Conservation (phyloP, 192 early-diverging fungal genomes). For the Ambispora gerdemannii region DNA sequence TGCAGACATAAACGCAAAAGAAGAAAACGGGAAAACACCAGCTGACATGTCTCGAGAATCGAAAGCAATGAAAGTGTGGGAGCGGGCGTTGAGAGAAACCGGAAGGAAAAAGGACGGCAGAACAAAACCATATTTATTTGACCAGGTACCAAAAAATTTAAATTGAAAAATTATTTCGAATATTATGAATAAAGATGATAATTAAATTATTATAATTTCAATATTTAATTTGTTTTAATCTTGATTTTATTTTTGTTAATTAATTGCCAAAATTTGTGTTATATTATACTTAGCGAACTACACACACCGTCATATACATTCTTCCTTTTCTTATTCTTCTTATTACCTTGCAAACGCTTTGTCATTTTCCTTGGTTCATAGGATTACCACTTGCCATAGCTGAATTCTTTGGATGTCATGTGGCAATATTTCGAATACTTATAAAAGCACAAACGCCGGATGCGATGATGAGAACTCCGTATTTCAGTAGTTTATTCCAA, state of each 20-base stretch:
- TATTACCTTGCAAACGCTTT: conserved; percentile 54
- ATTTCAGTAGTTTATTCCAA: conserved; percentile 84
- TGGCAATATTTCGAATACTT: conserved; percentile 59
- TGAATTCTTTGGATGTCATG: conserved; percentile 54
- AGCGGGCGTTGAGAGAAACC: conserved; percentile 47
- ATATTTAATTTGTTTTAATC: too few relatives aligned
- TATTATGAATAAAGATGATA: too few relatives aligned
- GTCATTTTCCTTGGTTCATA: conserved; percentile 73
- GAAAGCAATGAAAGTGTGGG: conserved; percentile 44
- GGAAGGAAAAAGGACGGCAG: conserved; percentile 34
- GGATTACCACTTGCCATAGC: conserved; percentile 60
- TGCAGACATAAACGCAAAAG: conserved; percentile 60
- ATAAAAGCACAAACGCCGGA: conserved; percentile 46
- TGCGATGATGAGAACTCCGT: conserved; percentile 73
- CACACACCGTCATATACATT: conserved; percentile 65
- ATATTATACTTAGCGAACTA: conserved; percentile 43
- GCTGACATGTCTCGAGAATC: conserved; percentile 76
- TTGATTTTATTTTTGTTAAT: not conserved
- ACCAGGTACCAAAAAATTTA: conserved; percentile 35
- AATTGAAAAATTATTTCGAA: too few relatives aligned
- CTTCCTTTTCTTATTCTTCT: conserved; percentile 67
- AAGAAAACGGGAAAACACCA: conserved; percentile 76
- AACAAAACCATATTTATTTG: conserved; percentile 35
- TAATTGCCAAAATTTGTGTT: not conserved
- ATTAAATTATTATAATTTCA: too few relatives aligned